These are phyloP conservation scores for Coemansia asiatica DNA, from an alignment of 192 early-diverging fungal species.

Conservation along the genomic window DNA sequence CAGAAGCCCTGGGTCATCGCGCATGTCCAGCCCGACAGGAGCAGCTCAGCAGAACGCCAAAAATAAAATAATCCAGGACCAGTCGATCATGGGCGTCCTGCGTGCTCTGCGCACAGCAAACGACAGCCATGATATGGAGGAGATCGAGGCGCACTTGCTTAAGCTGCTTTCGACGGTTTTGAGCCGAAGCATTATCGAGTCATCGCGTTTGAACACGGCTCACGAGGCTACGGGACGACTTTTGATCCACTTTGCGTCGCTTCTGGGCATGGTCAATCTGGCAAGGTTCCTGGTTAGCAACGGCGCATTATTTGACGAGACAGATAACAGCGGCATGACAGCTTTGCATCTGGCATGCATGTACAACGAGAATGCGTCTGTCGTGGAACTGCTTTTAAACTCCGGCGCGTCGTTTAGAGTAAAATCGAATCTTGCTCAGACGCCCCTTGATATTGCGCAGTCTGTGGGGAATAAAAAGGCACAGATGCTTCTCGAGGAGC, in stretches of 20 bases:
- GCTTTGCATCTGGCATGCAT: conserved; percentile 71
- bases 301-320: conserved; percentile 53
- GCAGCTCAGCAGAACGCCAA: conserved; percentile 12
- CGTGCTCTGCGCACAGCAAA: conserved; percentile 18
- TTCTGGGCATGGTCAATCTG: conserved; percentile 61
- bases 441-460: conserved; percentile 39
- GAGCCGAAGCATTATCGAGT: conserved; percentile 22
- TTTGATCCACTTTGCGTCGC: conserved; percentile 64
- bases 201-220: conserved; percentile 16
- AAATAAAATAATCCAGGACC: conserved; percentile 27
- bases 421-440: conserved; percentile 16
- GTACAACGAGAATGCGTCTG: conserved; percentile 39
- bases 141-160: conserved; percentile 39
- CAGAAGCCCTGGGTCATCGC: conserved; percentile 5
- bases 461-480: conserved; percentile 13
- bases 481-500: conserved; percentile 34
- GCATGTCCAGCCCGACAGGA: conserved; percentile 11
- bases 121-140: conserved; percentile 27
- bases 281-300: conserved; percentile 44
- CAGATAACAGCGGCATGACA: conserved; percentile 68
- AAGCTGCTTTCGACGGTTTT: conserved; percentile 21
- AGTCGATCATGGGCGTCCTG: conserved; percentile 5
- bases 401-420: conserved; percentile 55
- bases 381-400: conserved; percentile 59
- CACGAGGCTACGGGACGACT: conserved; percentile 57